Conservation (phyloP, 2,329 filamentous ascomycete genomes). For the Trichophyton simii region DNA sequence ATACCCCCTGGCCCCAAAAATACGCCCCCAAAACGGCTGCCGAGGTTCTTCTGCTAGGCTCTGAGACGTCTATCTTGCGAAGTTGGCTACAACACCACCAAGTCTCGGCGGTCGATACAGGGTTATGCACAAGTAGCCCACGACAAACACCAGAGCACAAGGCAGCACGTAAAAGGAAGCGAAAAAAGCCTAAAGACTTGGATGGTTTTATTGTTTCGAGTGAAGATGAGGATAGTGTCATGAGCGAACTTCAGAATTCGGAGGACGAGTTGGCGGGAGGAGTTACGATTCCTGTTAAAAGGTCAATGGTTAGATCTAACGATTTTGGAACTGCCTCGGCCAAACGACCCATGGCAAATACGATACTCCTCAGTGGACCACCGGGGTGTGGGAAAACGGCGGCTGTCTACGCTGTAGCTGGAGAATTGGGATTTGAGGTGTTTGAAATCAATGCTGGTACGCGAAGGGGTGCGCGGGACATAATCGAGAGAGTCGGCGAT, state of each 20-base stretch:
- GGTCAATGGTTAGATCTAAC: constrained; percentile 33
- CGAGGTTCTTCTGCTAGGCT: constrained; percentile 63
- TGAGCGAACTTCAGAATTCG: constrained; percentile 54
- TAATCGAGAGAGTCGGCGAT: constrained; percentile 83
- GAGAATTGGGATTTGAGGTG: constrained; percentile 81
- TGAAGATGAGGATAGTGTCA: constrained; percentile 58
- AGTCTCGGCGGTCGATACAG: constrained; percentile 61
- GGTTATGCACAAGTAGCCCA: constrained; percentile 19
- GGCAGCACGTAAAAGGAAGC: constrained; percentile 37
- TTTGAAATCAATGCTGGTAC: constrained; percentile 87
- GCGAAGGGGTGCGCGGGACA: constrained; percentile 74
- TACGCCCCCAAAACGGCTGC: constrained; percentile 59
- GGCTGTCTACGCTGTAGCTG: constrained; percentile 79
- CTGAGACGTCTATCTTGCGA: constrained; percentile 57
- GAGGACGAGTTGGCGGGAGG: constrained; percentile 32
- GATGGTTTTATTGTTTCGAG: constrained; percentile 71
- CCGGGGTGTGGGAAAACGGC: constrained; percentile 89
- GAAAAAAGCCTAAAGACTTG: constrained; percentile 56
- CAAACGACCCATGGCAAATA: constrained; percentile 48
- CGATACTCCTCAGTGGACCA: constrained; percentile 78
- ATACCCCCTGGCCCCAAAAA: constrained; percentile 64
- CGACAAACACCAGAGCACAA: constrained; percentile 21
- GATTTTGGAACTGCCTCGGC: constrained; percentile 23
- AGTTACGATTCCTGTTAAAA: constrained; percentile 25
- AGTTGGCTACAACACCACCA: constrained; percentile 71